Conservation (phyloP, 2,329 filamentous ascomycete species). For the Beauveria pseudobassiana region DNA sequence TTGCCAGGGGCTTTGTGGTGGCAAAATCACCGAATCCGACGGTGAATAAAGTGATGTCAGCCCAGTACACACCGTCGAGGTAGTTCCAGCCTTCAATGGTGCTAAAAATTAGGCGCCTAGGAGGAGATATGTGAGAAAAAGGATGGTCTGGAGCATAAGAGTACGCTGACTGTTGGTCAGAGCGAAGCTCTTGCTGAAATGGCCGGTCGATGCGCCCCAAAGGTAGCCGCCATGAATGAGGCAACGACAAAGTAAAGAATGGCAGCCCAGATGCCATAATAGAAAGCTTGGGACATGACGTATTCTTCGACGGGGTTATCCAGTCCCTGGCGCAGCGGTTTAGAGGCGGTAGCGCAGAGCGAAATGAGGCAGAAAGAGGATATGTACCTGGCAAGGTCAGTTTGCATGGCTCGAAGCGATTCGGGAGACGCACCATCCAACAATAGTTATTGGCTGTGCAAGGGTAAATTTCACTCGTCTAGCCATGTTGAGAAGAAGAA, state of each 20-base stretch:
- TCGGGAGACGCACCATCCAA: conserved; percentile 58
- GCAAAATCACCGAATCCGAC: conserved; percentile 54
- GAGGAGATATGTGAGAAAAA: conserved; percentile 74
- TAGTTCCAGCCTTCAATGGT: conserved; percentile 67
- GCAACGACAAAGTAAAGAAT: conserved; percentile 73
- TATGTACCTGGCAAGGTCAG: conserved; percentile 34
- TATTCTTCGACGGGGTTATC: conserved; percentile 39
- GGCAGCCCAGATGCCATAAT: conserved; percentile 76
- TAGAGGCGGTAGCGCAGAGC: conserved; percentile 57
- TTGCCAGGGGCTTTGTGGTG: conserved; percentile 44
- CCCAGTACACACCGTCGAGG: conserved; percentile 73
- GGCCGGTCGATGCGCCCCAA: conserved; percentile 59
- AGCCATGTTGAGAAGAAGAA: conserved; percentile 82
- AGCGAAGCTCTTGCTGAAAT: conserved; percentile 72
- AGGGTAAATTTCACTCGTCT: conserved; percentile 70
- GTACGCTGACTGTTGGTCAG: conserved; percentile 77
- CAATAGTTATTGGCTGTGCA: conserved; percentile 75
- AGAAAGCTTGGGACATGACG: conserved; percentile 73
- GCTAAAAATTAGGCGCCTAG: conserved; percentile 71
- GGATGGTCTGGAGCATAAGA: conserved; percentile 82
- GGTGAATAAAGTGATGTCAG: conserved; percentile 62
- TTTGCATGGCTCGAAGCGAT: conserved; percentile 35
- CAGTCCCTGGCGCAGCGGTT: conserved; percentile 37
- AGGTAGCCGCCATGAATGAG: conserved; percentile 69
- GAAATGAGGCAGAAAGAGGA: conserved; percentile 59